Base-by-base conservation (phyloP, 331 rosid species). In the Acacia pycnantha region DNA sequence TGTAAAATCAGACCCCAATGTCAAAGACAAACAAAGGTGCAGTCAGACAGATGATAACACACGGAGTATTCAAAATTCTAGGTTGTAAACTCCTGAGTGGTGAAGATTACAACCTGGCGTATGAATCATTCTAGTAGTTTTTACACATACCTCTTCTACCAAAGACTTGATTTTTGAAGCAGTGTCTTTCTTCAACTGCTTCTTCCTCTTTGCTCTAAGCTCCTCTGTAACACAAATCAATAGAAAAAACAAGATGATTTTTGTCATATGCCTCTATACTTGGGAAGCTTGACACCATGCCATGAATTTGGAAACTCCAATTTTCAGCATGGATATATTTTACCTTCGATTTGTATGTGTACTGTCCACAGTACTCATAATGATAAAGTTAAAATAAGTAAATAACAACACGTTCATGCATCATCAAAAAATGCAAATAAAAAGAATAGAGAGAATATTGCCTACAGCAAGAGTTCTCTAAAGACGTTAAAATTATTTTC, bases 131-230 rank as follows among this genome's bases (percentile, higher is more conserved):
- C 73, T 37, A 74, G 72, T 75, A 80, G 62, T 79, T 87, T 22
- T 35, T 26, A 51, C 40, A 77, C 71, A 70, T 79, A 95, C 99
- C 98, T 95, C 99, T 51, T 95, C 97, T 58, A 95, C 97, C 89
- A 95, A 70, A 76, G 98, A 93, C 87, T 93, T 93, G 21, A 95
- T 87, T 90, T 95, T 95, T 76, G 96, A 90, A 85, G 99, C 97
- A 72, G 98, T 93, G 87, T 95, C 99, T 82, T 92, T 95, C 94
- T 88, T 93, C 86, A 96, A 82, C 22, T 91, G 97, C 85, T 93
- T 96, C 91, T 93, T 96, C 87, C 99, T 89, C 93, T 93, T 93
- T 27, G 78, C 91, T 88, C 90, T 88, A 71, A 96, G 98, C 88
- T 96, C 99, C n/a, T 96, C 99, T 96, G 98, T 82, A 89, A 56